These are phyloP conservation scores for Xanthoconium separans DNA, from an alignment of 1,284 basidiomycete species.

Conservation along the genomic window DNA sequence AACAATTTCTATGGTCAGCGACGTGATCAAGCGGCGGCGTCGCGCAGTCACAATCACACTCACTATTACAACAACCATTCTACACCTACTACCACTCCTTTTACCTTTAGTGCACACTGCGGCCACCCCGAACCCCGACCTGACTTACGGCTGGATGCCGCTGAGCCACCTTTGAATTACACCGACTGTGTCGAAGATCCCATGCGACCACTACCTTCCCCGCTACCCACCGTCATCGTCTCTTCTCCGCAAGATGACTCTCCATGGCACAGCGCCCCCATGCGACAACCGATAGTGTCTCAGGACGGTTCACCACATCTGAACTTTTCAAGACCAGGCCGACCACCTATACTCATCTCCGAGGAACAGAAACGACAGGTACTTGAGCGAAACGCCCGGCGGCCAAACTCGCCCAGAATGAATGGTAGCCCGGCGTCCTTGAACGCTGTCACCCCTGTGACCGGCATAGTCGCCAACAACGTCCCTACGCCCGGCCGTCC, in stretches of 20 bases:
- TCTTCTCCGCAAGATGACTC: slow-evolving; percentile 36
- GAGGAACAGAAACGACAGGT: slow-evolving; percentile 60
- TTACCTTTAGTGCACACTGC: background rate
- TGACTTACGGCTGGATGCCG: slow-evolving; percentile 18
- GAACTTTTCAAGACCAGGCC: slow-evolving; percentile 58
- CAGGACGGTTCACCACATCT: slow-evolving; percentile 34
- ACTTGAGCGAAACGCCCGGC: slow-evolving; percentile 54
- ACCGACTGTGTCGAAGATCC: slow-evolving; percentile 9
- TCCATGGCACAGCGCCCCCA: slow-evolving; percentile 7
- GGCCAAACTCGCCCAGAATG: slow-evolving; percentile 25
- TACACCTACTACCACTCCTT: slow-evolving; percentile 1
- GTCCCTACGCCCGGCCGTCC: background rate
- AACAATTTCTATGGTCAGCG: slow-evolving; percentile 6
- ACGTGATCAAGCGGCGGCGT: background rate
- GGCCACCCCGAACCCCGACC: background rate
- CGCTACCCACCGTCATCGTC: slow-evolving; percentile 46
- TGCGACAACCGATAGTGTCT: slow-evolving; percentile 35
- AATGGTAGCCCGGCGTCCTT: slow-evolving; percentile 15
- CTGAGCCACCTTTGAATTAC: slow-evolving; percentile 8
- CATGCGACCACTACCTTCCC: slow-evolving; percentile 37
- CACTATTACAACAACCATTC: background rate
- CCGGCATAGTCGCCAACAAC: slow-evolving; percentile 14
- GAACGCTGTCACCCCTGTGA: slow-evolving; percentile 23
- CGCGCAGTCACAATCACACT: slow-evolving; percentile 1
- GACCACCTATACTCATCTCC: slow-evolving; percentile 43